These are phyloP conservation scores for Babesia sp. DNA, from an alignment of 169 alveolate species.

Conservation along the genomic window DNA sequence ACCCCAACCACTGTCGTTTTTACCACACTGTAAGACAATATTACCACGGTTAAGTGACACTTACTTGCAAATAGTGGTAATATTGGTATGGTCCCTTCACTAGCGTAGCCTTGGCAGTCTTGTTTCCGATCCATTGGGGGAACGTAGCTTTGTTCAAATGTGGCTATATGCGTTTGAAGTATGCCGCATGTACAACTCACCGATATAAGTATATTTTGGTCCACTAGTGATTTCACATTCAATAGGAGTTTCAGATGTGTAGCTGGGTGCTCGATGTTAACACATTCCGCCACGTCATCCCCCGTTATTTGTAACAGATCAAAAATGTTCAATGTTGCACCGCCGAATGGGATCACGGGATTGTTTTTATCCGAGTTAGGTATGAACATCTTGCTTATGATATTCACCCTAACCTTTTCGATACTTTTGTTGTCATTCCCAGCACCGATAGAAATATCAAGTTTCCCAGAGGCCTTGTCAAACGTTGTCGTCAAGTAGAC, in stretches of 20 bases:
- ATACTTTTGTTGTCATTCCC: background rate
- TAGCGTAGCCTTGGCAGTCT: conserved; percentile 38
- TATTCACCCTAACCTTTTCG: background rate
- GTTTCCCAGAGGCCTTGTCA: conserved; percentile 10
- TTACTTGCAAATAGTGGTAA: conserved; percentile 69
- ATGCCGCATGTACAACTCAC: conserved; percentile 14
- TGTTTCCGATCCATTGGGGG: conserved; percentile 64
- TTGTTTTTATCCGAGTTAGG: background rate
- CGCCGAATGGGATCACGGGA: conserved; percentile 46
- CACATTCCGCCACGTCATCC: background rate
- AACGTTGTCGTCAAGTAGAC: background rate
- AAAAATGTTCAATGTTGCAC: conserved; percentile 25
- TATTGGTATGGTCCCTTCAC: conserved; percentile 69
- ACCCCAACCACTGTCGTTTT: conserved; percentile 79
- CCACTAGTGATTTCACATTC: conserved; percentile 8
- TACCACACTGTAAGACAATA: conserved; percentile 46
- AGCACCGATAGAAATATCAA: background rate
- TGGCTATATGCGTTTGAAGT: conserved; percentile 25
- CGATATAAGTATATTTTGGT: conserved; percentile 26
- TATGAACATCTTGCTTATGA: background rate
- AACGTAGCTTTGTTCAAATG: conserved; percentile 31
- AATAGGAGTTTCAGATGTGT: conserved; percentile 31
- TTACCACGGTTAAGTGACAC: background rate
- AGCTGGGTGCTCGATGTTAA: background rate
- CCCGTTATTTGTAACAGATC: background rate